phyloP scores from a whole-genome alignment of 306 rosid species.

The Medicago lupulina region DNA sequence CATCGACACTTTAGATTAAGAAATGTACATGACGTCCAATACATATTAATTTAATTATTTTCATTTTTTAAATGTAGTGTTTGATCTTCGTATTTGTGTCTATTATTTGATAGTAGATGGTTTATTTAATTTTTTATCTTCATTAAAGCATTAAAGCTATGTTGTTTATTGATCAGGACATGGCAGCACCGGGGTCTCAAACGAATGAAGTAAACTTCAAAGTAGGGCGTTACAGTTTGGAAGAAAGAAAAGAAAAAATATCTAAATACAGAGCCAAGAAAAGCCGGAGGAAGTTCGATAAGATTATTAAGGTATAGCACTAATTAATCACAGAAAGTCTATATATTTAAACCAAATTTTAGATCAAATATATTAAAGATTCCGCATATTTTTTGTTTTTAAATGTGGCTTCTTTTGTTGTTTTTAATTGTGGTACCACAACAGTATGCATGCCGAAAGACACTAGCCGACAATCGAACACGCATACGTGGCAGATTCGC shows the following conservation, averaged over 20 bases:
- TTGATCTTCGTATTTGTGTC: not conserved
- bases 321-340: too few species aligned
- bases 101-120: too few species aligned
- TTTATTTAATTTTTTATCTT: too few species aligned
- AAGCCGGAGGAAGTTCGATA: constrained; percentile 89
- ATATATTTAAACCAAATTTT: too few species aligned
- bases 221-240: constrained; percentile 77
- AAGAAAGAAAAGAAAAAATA: constrained; percentile 83
- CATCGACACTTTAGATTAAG: too few species aligned
- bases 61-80: not conserved
- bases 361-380: too few species aligned
- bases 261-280: constrained; percentile 92
- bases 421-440: not conserved
- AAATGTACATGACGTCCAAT: not conserved
- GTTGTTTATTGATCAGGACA: constrained; percentile 47
- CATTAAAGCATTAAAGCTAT: too few species aligned
- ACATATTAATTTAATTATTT: too few species aligned
- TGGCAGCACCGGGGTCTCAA: constrained; percentile 42
- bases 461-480: constrained; percentile 93
- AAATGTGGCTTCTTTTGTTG: too few species aligned
- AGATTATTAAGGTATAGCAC: constrained; percentile 75
- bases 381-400: too few species aligned
- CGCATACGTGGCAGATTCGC: constrained; percentile 98
- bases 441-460: constrained; percentile 91
- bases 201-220: constrained; percentile 64